Conservation (phyloP, 345 rosid species). For the Mercurialis annua region DNA sequence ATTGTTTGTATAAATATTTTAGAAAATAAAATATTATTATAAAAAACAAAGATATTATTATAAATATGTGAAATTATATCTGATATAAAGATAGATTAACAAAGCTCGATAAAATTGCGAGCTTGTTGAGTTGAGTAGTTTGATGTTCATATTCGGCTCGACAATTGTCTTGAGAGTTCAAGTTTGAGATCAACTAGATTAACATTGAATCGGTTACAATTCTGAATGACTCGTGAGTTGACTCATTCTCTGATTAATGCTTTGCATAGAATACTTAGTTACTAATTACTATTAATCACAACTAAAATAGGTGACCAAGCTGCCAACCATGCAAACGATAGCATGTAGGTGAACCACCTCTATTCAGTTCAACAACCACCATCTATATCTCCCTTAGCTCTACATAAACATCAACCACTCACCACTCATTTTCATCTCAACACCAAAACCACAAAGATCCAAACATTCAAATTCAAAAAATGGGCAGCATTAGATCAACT, state of each 20-base stretch:
- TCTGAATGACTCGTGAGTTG: no score
- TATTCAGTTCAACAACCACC: slow-evolving; percentile 23
- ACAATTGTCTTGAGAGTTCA: background rate
- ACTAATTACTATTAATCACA: background rate
- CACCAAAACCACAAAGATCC: background rate
- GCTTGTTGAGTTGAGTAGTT: no score
- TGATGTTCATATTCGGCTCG: background rate
- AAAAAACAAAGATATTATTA: no score
- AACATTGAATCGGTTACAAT: no score
- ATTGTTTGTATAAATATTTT: no score
- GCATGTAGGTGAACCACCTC: slow-evolving; percentile 14
- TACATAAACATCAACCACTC: background rate
- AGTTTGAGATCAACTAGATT: background rate
- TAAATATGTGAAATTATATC: no score
- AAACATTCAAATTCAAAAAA: background rate
- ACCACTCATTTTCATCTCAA: background rate
- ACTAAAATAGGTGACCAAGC: background rate
- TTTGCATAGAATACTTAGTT: background rate
- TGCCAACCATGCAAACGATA: background rate
- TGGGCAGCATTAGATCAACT: slow-evolving; percentile 30
- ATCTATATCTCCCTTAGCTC: background rate
- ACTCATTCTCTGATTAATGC: no score
- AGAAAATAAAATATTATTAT: no score
- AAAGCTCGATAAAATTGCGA: no score
- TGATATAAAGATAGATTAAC: no score